Percentiles rank a stretch among this genome's conserved stretches.
These are phyloP conservation scores for Phytophthora agathidicida DNA, from an alignment of 352 stramenopile species.

Conservation along the genomic window DNA sequence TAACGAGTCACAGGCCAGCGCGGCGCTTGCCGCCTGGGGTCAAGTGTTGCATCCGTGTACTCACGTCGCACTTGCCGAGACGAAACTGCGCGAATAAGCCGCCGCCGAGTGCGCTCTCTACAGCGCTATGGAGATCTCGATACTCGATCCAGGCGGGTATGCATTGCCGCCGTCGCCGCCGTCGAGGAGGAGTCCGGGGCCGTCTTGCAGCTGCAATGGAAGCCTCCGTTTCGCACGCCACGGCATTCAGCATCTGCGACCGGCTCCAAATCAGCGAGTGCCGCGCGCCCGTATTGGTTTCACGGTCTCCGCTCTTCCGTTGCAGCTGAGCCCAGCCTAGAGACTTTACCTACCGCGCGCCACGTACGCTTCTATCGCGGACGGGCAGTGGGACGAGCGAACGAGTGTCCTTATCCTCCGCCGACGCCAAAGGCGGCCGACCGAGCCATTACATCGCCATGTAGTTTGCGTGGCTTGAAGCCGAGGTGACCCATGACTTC, in stretches of 20 bases:
- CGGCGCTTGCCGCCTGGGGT: background rate
- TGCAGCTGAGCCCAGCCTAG: conserved; percentile 28
- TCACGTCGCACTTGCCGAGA: too few species aligned
- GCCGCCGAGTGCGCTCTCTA: background rate
- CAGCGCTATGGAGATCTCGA: too few species aligned
- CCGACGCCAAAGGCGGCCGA: too few species aligned
- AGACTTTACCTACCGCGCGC: conserved; percentile 34
- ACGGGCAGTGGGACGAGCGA: conserved; percentile 20
- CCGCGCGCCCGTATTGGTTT: conserved; percentile 13
- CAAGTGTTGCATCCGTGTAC: background rate
- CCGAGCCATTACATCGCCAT: too few species aligned
- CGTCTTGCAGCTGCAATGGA: conserved; percentile 21
- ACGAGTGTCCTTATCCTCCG: conserved; percentile 16
- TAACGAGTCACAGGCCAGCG: background rate
- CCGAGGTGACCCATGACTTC: conserved; percentile 8
- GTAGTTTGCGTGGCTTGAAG: background rate
- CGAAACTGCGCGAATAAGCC: conserved; percentile 12
- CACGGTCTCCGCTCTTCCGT: conserved; percentile 26
- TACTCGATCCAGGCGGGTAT: too few species aligned
- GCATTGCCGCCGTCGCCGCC: background rate
- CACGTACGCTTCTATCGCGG: conserved; percentile 24
- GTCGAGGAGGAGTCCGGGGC: background rate
- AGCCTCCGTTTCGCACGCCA: conserved; percentile 42
- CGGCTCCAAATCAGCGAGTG: conserved; percentile 38
- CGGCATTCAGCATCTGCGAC: conserved; percentile 27